Conservation (phyloP, 305 asterid species). For the Solanum hybrid region DNA sequence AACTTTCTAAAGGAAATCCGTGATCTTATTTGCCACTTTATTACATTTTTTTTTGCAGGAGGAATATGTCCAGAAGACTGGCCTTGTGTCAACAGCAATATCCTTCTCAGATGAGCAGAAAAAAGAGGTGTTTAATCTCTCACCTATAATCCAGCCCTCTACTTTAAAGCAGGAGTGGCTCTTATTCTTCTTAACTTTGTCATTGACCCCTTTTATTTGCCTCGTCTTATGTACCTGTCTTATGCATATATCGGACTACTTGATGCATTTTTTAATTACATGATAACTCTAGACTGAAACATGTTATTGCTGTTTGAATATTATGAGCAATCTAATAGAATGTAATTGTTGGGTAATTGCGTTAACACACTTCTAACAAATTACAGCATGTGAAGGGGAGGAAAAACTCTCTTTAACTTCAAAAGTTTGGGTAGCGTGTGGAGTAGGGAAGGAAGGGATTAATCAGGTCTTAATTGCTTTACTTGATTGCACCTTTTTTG, state of each 20-base stretch:
- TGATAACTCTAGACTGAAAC: neutral
- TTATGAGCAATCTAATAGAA: neutral
- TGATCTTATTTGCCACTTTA: neutral
- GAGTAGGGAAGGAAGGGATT: neutral
- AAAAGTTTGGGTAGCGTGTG: neutral
- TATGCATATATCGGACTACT: neutral
- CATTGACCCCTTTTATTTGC: neutral
- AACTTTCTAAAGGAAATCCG: neutral
- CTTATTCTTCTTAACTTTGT: neutral
- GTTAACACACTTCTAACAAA: neutral
- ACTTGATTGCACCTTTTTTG: neutral
- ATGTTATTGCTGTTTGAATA: conserved; percentile 2
- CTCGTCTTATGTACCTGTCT: neutral
- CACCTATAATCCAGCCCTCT: neutral
- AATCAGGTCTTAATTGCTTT: neutral
- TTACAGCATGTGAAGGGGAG: neutral
- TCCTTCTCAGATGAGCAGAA: conserved; percentile 83
- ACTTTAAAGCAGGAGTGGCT: neutral
- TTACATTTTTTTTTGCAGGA: conserved; percentile 42
- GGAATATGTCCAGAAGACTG: conserved; percentile 88
- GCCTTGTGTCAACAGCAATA: conserved; percentile 60
- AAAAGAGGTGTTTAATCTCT: conserved; percentile 59
- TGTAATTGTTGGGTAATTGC: neutral
- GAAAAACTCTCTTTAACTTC: neutral
- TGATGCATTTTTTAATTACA: neutral